Conservation (phyloP, 2,329 filamentous ascomycete species). For the Monascus ruber region DNA sequence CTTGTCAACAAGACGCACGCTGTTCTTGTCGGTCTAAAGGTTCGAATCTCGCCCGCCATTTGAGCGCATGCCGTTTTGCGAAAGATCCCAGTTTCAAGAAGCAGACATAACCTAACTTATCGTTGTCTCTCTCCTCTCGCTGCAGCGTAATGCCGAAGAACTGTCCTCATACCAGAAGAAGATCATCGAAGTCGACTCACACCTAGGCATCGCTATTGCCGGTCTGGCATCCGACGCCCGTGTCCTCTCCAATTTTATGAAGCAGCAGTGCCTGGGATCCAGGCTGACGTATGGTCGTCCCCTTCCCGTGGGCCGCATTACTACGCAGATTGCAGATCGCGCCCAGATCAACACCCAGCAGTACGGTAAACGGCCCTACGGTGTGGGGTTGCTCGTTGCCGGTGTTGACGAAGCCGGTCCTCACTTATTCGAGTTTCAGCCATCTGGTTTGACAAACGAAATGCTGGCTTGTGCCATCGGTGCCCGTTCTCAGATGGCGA, state of each 20-base stretch:
- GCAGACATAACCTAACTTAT: background rate
- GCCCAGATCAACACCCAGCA: conserved; percentile 97
- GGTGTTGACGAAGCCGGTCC: conserved; percentile 90
- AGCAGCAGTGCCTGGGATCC: conserved; percentile 92
- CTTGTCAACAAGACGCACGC: conserved; percentile 97
- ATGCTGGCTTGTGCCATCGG: conserved; percentile 96
- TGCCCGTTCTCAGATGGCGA: conserved; percentile 90
- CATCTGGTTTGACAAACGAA: conserved; percentile 89
- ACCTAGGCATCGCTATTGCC: conserved; percentile 89
- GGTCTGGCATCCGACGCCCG: conserved; percentile 95
- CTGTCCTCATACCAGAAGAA: conserved; percentile 99
- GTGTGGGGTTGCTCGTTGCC: conserved; percentile 82
- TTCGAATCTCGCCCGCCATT: conserved; percentile 27
- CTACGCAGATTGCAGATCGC: conserved; percentile 86
- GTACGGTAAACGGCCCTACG: conserved; percentile 92
- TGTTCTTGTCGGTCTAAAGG: conserved; percentile 93
- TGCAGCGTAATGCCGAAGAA: conserved; percentile 93
- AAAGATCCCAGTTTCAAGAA: background rate
- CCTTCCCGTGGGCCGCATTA: conserved; percentile 80
- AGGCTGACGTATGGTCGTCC: conserved; percentile 92
- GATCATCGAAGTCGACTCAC: conserved; percentile 90
- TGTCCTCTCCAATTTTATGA: conserved; percentile 99
- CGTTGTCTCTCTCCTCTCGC: conserved; percentile 5
- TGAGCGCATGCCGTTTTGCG: background rate
- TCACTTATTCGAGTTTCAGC: conserved; percentile 97